These are phyloP conservation scores for Salix dunnii DNA, from an alignment of 345 rosid genomes.

Conservation along the genomic window DNA sequence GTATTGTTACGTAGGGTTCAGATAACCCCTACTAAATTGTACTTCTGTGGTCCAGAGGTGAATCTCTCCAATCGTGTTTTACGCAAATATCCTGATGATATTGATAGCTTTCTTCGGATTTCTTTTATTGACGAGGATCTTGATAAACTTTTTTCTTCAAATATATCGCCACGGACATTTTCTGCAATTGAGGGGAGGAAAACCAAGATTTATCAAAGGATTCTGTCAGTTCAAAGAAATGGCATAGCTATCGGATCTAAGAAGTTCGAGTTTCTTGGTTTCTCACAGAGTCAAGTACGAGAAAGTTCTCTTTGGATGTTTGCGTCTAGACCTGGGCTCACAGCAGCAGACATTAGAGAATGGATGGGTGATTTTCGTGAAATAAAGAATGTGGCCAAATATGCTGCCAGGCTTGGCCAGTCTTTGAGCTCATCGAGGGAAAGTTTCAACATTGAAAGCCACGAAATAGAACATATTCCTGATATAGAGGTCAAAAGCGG, in stretches of 20 bases:
- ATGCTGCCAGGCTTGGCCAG: conserved; percentile 47
- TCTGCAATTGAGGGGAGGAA: conserved; percentile 13
- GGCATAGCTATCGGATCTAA: conserved; percentile 41
- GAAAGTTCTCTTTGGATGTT: conserved; percentile 67
- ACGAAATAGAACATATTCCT: conserved; percentile 44
- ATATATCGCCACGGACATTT: conserved; percentile 14
- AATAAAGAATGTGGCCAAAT: conserved; percentile 57
- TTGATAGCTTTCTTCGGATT: conserved; percentile 42
- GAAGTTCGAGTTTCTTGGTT: conserved; percentile 57
- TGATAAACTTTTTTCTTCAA: conserved; percentile 31
- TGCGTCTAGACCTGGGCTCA: conserved; percentile 43
- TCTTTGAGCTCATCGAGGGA: conserved; percentile 56
- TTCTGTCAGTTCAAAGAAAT: conserved; percentile 35
- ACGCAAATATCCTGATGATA: conserved; percentile 33
- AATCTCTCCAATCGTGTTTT: conserved; percentile 50
- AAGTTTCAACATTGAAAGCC: conserved; percentile 26
- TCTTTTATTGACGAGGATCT: conserved; percentile 52
- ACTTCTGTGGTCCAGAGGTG: conserved; percentile 52
- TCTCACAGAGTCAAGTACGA: conserved; percentile 46
- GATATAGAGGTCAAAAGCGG: conserved; percentile 33
- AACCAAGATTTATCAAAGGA: conserved; percentile 38
- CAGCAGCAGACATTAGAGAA: conserved; percentile 37
- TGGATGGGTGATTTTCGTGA: conserved; percentile 38
- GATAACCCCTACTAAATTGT: conserved; percentile 49
- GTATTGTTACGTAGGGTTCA: conserved; percentile 41